These are phyloP conservation scores for Thelonectria blattea DNA, from an alignment of 2,329 filamentous ascomycete genomes.

Conservation along the genomic window DNA sequence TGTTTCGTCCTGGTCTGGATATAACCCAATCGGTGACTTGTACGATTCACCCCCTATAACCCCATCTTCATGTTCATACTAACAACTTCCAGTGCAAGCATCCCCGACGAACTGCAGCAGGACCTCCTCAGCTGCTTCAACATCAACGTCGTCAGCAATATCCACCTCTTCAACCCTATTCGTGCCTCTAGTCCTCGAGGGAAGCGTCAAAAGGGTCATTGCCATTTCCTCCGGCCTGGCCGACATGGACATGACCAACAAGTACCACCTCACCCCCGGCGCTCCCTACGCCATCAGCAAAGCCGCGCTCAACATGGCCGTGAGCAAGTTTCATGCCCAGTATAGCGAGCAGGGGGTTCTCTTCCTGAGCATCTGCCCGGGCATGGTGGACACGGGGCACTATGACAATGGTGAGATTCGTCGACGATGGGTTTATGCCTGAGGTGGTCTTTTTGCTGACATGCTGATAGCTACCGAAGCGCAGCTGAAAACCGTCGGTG, in stretches of 20 bases:
- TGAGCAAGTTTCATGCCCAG: conserved; percentile 58
- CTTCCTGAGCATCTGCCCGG: conserved; percentile 1
- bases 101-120: conserved; percentile 12
- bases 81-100: not conserved
- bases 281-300: conserved; percentile 55
- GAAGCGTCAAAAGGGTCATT: conserved; percentile 59
- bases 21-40: too few relatives aligned
- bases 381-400: conserved; percentile 2
- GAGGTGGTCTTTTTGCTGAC: not conserved
- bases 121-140: conserved; percentile 40
- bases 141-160: conserved; percentile 56
- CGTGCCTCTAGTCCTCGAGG: conserved; percentile 57
- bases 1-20: not conserved
- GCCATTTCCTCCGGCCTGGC: conserved; percentile 55
- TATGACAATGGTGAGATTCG: not conserved
- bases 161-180: conserved; percentile 60
- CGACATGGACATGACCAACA: conserved; percentile 50
- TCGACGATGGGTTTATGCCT: too few relatives aligned
- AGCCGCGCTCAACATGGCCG: conserved; percentile 57
- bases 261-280: conserved; percentile 43
- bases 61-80: too few relatives aligned
- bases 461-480: conserved; percentile 1
- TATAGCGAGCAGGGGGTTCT: conserved; percentile 7
- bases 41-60: too few relatives aligned
- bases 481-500: not conserved